Evolutionary conservation across 2,329 filamentous ascomycete species (phyloP), one percentile per base, ranked within the genome.

Genomic region (Atkinsonella texensis): DNA sequence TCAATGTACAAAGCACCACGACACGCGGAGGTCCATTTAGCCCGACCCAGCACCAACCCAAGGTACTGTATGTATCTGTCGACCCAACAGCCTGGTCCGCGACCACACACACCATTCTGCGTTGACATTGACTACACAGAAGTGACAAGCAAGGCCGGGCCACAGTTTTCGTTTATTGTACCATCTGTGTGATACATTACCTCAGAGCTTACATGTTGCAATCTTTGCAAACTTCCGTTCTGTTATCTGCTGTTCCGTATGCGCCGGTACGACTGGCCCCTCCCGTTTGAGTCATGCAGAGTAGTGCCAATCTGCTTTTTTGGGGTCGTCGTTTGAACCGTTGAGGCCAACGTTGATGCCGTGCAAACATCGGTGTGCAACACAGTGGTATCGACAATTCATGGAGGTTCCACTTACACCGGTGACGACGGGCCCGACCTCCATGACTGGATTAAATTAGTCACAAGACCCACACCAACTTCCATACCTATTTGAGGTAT

Each of bases 351-450:
- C n/a, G 33, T 13, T 45, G 13, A 48, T 53, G 52, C 44, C 42
- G 49, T 53, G 52, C 52, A 28, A 28, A 44, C 44, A 40, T 48
- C 52, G 52, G 52, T 53, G 52, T 53, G 48, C 40, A 50, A 53
- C 52, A 38, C 28, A 28, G 28, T 28, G 28, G 28, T 8, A 28
- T 28, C 28, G 28, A 28, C 7, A 8, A 8, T 28, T 28, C 28
- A 28, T 28, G 28, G 28, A 28, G 28, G 28, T 28, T 28, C 28
- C 28, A 28, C 28, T 28, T 28, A 28, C 28, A 28, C 2, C 28
- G 28, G 28, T 28, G 28, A 28, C 7, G 28, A 28, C 5, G 28
- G 28, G n/a, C n/a, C n/a, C n/a, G 28, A 28, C 28, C 28, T 28
- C 28, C 28, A 28, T 28, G 28, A 4, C 28, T 28, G 2, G 28